These are phyloP conservation scores for Xerophyta viscosa DNA, from an alignment of 106 monocot genomes.

Conservation along the genomic window DNA sequence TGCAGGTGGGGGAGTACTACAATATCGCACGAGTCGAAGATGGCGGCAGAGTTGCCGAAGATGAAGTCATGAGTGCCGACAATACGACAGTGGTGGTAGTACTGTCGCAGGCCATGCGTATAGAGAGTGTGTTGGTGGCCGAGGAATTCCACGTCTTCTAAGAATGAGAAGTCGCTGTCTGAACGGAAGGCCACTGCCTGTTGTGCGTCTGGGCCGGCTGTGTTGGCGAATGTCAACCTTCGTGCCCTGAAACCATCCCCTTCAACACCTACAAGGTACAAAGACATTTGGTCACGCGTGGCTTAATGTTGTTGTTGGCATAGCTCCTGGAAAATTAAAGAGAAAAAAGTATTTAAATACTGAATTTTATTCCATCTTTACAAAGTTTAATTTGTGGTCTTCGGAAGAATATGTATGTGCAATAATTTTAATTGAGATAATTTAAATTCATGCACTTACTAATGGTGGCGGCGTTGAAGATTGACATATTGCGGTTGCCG, in stretches of 20 bases:
- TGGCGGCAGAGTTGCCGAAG: slow-evolving; percentile 20
- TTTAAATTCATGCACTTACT: not conserved
- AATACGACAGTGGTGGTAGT: slow-evolving; percentile 64
- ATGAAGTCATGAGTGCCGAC: not conserved
- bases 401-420: too few relatives aligned
- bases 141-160: slow-evolving; percentile 63
- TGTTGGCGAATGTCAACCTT: slow-evolving; percentile 66
- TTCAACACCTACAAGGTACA: slow-evolving; percentile 6
- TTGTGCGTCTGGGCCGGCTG: slow-evolving; percentile 63
- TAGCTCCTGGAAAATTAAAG: too few relatives aligned
- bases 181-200: slow-evolving; percentile 90
- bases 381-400: too few relatives aligned
- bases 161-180: slow-evolving; percentile 66
- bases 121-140: slow-evolving; percentile 96
- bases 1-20: slow-evolving; percentile 44
- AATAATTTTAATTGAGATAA: not conserved
- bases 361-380: too few relatives aligned
- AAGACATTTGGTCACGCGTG: too few relatives aligned
- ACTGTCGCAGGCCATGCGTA: slow-evolving; percentile 72
- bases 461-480: slow-evolving; percentile 80
- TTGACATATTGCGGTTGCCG: slow-evolving; percentile 52
- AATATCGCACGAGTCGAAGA: slow-evolving; percentile 56
- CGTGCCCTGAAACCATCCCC: slow-evolving; percentile 81
- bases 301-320: too few relatives aligned
- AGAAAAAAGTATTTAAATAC: too few relatives aligned